Base-by-base conservation (phyloP, 805 yeast genomes). In the Cyberlindnera maclurae region DNA sequence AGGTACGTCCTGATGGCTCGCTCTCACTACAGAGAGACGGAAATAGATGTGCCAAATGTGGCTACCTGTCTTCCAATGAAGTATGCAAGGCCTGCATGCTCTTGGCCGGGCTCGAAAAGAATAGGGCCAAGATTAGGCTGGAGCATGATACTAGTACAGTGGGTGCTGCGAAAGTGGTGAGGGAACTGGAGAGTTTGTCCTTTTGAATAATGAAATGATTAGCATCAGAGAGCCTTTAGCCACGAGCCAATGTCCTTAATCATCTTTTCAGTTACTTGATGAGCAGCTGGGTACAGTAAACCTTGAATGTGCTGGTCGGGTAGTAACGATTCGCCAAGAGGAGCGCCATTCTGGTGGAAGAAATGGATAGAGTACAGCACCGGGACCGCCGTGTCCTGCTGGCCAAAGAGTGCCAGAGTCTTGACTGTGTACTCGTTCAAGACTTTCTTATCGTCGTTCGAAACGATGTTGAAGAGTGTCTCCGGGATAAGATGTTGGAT, bases 31-130 rank as follows among this genome's bases (percentile, higher is more conserved):
- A 50, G 2, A 45, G 33, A 34, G 86, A 81, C 54, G 88, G 87
- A 3, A 81, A 80, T 49, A 65, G 78, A 42, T 93, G 98, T 64
- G 84, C 79, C 46, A 79, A 78, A 44, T 93, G 98, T 64, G 96
- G 97, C 0, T 93, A 90, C 55, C 63, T 93, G 29, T 86, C 97
- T 0, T 82, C 89, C 46, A 93, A 93, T 58, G 71, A 65, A 52
- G 74, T 88, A 6, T 93, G 98, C 63, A 93, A 93, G 62, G 98
- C 98, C 1, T 93, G 98, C 60, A 73, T 83, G 38, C 64, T 93
- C 22, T 62, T 93, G 35, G 89, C 85, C 43, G 96, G 96, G 0
- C 69, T 93, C 39, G 93, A 89, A 50, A 67, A 74, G 38, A 78
- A 74, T 46, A 70, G 93, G 47, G 83, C 96, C 0, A 77, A 79